Conservation (phyloP, 2,329 filamentous ascomycete species). For the Neoarthrinium moseri region DNA sequence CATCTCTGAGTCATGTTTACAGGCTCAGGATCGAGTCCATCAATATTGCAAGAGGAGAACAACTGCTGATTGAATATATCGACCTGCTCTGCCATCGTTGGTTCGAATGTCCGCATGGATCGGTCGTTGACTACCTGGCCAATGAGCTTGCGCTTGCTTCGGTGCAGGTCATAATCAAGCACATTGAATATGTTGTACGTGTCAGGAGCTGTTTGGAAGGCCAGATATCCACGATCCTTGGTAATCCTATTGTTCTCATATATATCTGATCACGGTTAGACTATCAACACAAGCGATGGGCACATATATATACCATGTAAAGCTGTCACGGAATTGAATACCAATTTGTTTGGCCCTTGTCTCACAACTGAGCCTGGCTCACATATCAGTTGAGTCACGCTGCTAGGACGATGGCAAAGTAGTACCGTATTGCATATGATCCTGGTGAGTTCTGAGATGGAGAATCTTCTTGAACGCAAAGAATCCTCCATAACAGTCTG, state of each 20-base stretch:
- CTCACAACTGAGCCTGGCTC: no score
- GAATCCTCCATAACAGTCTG: no score
- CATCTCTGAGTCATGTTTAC: constrained; percentile 16
- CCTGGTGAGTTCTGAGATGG: no score
- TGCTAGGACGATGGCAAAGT: no score
- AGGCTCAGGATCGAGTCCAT: constrained; percentile 7
- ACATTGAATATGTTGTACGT: constrained; percentile 10
- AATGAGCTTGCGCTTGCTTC: constrained; percentile 5
- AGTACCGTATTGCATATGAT: no score
- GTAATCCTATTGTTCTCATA: constrained; percentile 16
- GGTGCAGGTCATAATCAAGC: constrained; percentile 3
- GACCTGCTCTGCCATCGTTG: constrained; percentile 3
- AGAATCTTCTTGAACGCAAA: no score
- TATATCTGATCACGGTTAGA: no score
- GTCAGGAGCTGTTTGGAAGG: constrained; percentile 12
- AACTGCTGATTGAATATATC: constrained; percentile 6
- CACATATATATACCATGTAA: no score
- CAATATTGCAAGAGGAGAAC: constrained; percentile 6
- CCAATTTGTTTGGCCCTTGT: no score
- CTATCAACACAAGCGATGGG: no score
- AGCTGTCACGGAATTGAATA: no score
- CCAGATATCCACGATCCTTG: constrained; percentile 17
- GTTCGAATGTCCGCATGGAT: constrained; percentile 8
- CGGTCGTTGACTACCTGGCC: constrained; percentile 1
- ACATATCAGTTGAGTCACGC: no score